These are phyloP conservation scores for Ceratocystis alfenasii DNA, from an alignment of 2,329 filamentous ascomycete genomes.

Conservation along the genomic window DNA sequence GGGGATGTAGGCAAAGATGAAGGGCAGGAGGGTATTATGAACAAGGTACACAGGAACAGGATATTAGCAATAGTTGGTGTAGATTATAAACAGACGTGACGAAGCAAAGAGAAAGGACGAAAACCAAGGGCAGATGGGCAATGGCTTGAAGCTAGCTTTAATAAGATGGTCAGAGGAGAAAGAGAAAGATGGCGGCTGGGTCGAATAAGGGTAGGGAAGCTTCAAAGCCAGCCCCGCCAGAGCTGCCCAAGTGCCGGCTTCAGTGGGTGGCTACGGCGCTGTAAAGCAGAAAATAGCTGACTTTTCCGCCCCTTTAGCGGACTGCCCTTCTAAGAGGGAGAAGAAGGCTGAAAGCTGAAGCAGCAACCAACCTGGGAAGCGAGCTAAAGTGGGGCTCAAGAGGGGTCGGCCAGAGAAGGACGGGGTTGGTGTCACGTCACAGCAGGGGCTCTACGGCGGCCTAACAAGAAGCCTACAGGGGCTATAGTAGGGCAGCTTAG, in stretches of 20 bases:
- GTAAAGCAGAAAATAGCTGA: not conserved
- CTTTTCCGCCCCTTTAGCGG: not conserved
- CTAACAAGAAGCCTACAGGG: not conserved
- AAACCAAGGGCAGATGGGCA: not conserved
- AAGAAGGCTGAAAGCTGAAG: not conserved
- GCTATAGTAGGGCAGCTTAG: not conserved
- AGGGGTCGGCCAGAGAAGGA: not conserved
- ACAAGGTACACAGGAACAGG: not conserved
- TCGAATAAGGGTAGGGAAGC: not conserved
- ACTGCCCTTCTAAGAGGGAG: not conserved
- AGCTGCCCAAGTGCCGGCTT: not conserved
- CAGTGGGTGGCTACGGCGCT: not conserved
- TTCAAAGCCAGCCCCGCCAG: not conserved
- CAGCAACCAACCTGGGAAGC: not conserved
- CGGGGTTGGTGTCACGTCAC: constrained; percentile 1
- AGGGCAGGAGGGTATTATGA: constrained; percentile 1
- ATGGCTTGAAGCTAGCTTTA: constrained; percentile 4
- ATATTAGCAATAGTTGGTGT: not conserved
- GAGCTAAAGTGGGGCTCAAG: constrained; percentile 1
- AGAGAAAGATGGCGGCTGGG: not conserved
- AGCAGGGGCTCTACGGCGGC: not conserved
- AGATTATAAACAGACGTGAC: not conserved
- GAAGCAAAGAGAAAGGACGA: not conserved
- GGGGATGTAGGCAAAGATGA: constrained; percentile 10
- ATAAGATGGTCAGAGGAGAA: not conserved